Evolutionary conservation across 176 grass and related monocot species (phyloP).

Genomic region (Avena insularis): DNA sequence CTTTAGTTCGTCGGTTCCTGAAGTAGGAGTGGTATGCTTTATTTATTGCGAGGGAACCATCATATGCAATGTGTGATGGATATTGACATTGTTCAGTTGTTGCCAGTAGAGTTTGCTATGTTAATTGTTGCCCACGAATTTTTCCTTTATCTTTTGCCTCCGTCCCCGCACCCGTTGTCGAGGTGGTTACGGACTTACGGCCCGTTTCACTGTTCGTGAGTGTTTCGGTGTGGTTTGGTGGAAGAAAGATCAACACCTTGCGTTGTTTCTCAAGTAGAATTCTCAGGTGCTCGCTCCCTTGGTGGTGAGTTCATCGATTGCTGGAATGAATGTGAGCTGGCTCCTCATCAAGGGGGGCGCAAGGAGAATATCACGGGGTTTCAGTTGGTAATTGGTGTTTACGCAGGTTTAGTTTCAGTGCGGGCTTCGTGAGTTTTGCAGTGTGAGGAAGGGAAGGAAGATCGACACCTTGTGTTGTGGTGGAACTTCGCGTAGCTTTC

Average conservation of each 20-base stretch:
- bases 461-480: background rate
- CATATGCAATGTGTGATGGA: background rate
- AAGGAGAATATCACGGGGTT: too few species aligned
- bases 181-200: too few species aligned
- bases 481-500: background rate
- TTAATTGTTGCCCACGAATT: too few species aligned
- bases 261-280: too few species aligned
- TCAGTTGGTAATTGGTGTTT: too few species aligned
- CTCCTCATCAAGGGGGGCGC: too few species aligned
- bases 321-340: background rate
- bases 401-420: too few species aligned
- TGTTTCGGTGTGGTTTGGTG: too few species aligned
- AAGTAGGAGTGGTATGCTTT: background rate
- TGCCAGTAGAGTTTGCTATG: background rate
- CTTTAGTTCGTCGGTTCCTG: background rate
- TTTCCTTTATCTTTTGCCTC: too few species aligned
- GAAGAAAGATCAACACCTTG: too few species aligned
- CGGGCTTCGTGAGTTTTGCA: background rate
- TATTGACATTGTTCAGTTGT: constrained; percentile 4
- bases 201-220: too few species aligned
- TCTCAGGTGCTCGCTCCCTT: background rate
- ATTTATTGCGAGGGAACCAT: background rate
- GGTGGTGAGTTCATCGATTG: background rate
- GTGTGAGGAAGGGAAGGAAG: background rate
- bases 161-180: too few species aligned